Percentiles rank a stretch among this genome's conserved stretches.
These are phyloP conservation scores for Astrothelium macrocarpum DNA, from an alignment of 495 filamentous ascomycete genomes.

Conservation along the genomic window DNA sequence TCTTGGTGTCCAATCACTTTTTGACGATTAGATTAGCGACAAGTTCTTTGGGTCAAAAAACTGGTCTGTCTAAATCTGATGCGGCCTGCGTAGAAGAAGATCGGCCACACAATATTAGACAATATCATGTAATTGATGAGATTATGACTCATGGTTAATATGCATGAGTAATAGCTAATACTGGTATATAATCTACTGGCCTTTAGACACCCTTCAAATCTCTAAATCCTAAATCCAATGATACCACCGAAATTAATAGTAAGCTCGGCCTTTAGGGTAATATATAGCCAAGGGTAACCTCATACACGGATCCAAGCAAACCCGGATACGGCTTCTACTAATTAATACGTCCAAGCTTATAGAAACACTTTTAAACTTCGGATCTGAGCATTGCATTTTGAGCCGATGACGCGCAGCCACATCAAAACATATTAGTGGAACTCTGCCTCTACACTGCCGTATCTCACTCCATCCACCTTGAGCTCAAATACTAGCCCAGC, in stretches of 20 bases:
- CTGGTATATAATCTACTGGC: no score
- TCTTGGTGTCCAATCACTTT: neutral
- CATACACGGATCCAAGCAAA: neutral
- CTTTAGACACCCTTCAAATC: no score
- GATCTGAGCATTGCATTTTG: neutral
- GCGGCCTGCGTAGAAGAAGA: no score
- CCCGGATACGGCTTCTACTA: neutral
- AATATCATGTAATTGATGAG: neutral
- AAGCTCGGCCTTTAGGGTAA: neutral
- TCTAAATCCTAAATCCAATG: neutral
- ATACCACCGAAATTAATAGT: neutral
- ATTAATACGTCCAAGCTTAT: neutral
- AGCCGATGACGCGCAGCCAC: neutral
- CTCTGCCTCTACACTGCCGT: conserved; percentile 61
- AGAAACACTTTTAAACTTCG: neutral
- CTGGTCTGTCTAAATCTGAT: no score
- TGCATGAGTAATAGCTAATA: no score
- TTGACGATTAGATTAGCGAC: neutral
- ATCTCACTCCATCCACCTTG: conserved; percentile 61
- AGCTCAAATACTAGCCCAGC: conserved; percentile 62
- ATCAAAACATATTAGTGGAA: conserved; percentile 42
- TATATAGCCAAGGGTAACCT: neutral
- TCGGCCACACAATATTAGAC: neutral
- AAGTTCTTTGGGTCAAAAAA: neutral
- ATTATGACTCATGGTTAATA: no score